Conservation (phyloP, 768 basidiomycete species). For the Xerocomellus intermedius region DNA sequence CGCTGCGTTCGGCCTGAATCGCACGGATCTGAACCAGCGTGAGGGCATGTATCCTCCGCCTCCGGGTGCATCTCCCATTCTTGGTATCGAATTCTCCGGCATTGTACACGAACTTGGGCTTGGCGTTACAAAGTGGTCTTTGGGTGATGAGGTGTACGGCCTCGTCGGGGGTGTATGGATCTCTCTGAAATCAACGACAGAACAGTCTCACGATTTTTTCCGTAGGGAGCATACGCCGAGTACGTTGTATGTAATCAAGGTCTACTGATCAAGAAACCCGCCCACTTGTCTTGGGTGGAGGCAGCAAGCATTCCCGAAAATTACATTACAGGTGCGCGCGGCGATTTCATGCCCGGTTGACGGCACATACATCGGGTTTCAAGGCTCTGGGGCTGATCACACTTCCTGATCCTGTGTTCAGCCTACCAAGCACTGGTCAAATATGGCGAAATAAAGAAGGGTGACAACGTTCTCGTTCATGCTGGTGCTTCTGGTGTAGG, state of each 20-base stretch:
- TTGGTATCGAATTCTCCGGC: conserved; percentile 89
- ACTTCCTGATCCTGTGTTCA: conserved; percentile 18
- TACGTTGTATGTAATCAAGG: conserved; percentile 67
- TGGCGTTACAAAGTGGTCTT: conserved; percentile 50
- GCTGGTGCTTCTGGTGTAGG: conserved; percentile 92
- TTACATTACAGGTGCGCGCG: conserved; percentile 72
- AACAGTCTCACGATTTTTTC: conserved; percentile 1
- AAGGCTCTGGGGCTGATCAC: conserved; percentile 6
- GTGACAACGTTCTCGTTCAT: conserved; percentile 81
- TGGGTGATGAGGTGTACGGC: conserved; percentile 76
- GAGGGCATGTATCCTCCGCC: conserved; percentile 77
- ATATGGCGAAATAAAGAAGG: conserved; percentile 64
- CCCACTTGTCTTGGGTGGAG: conserved; percentile 72
- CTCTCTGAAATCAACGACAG: not conserved
- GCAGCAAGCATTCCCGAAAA: conserved; percentile 88
- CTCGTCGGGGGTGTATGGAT: conserved; percentile 71
- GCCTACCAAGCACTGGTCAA: conserved; percentile 66
- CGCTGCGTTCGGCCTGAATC: conserved; percentile 84
- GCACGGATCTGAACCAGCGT: conserved; percentile 79
- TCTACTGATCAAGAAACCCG: conserved; percentile 73
- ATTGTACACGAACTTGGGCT: conserved; percentile 52
- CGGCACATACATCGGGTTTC: not conserved
- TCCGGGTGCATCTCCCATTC: conserved; percentile 66
- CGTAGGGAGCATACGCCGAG: conserved; percentile 88
- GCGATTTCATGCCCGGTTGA: conserved; percentile 8